These are phyloP conservation scores for Diaporthe sp. DNA, from an alignment of 2,329 filamentous ascomycete species.

Conservation along the genomic window DNA sequence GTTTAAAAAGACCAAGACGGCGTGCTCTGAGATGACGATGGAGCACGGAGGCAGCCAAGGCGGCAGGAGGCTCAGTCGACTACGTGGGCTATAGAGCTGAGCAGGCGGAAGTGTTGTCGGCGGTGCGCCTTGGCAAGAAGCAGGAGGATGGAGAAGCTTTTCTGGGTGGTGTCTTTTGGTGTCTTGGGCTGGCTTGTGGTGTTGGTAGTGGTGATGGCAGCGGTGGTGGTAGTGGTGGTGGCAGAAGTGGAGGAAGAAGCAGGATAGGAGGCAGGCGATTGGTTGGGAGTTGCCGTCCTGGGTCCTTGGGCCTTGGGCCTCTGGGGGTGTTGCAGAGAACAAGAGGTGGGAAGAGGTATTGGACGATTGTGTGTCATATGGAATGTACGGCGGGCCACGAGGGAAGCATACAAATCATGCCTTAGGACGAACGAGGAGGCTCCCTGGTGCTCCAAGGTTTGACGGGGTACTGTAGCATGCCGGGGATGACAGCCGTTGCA, in stretches of 20 bases:
- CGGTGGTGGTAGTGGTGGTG: not conserved
- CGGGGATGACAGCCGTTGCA: constrained; percentile 39
- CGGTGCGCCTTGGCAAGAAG: constrained; percentile 21
- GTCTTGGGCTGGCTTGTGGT: constrained; percentile 2
- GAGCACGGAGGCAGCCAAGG: not conserved
- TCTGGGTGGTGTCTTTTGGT: constrained; percentile 3
- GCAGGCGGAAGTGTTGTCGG: constrained; percentile 21
- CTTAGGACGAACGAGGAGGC: constrained; percentile 22
- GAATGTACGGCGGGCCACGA: constrained; percentile 22
- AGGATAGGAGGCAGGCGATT: constrained; percentile 23
- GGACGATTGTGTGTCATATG: constrained; percentile 25
- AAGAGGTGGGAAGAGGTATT: constrained; percentile 36
- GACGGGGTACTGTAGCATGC: constrained; percentile 24
- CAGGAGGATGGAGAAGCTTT: constrained; percentile 10
- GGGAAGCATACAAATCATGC: constrained; percentile 26
- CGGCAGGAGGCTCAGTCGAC: constrained; percentile 5
- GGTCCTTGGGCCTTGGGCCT: not conserved
- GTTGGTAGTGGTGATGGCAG: constrained; percentile 12
- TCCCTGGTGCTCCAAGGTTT: constrained; percentile 24
- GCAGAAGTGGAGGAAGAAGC: constrained; percentile 29
- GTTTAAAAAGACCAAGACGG: not conserved
- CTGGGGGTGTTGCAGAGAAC: not conserved
- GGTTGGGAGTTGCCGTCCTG: constrained; percentile 11
- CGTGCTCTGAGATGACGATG: not conserved
- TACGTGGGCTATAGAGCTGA: not conserved